Evolutionary conservation across 2,329 filamentous ascomycete genomes (phyloP), one percentile per base, ranked within the genome.

Genomic region (Fusarium tuaranense): DNA sequence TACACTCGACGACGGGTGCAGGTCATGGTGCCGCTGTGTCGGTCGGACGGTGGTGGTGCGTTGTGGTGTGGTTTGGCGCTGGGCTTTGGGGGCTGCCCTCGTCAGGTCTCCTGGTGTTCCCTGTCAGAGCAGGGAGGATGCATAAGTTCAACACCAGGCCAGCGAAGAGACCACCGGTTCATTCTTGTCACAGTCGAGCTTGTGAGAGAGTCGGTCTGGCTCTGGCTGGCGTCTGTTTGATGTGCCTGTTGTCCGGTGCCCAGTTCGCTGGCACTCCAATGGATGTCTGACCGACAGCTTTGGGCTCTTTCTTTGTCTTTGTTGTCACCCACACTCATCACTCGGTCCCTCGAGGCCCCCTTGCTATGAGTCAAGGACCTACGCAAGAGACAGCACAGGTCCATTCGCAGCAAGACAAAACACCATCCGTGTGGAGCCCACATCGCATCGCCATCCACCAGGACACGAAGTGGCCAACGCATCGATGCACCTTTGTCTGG

Each of bases 11-110:
- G 63, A 73, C 46, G 64, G 48, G 48, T 66, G 59, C 65, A 74
- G 64, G 34, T 57, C 63, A 44, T 65, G 64, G 46, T 44, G 65
- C 68, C 69, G 71, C 65, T 66, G 71, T 67, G 73, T 78, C 75
- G 69, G 72, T 78, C 75, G 69, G 72, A 78, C 69, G 76, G 71
- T 74, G 59, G 71, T 78, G 76, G 76, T 78, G 76, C 73, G 76
- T 63, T 63, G 72, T 78, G 76, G 76, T 78, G 75, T 78, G 76
- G 74, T 78, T 72, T 70, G 63, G 51, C 61, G 61, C 59, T 69
- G 64, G 64, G 63, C 63, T 51, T 60, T 68, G 59, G 68, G 68
- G 53, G 62, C 51, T 30, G 65, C 41, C 69, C 68, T 75, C 63
- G 20, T 63, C 66, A 60, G 63, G 64, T 72, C 62, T 66, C 69